A percentile compares a stretch with the other conserved stretches of the same genome.
These are phyloP conservation scores for Penicilliopsis zonata DNA, from an alignment of 495 filamentous ascomycete genomes.

Conservation along the genomic window DNA sequence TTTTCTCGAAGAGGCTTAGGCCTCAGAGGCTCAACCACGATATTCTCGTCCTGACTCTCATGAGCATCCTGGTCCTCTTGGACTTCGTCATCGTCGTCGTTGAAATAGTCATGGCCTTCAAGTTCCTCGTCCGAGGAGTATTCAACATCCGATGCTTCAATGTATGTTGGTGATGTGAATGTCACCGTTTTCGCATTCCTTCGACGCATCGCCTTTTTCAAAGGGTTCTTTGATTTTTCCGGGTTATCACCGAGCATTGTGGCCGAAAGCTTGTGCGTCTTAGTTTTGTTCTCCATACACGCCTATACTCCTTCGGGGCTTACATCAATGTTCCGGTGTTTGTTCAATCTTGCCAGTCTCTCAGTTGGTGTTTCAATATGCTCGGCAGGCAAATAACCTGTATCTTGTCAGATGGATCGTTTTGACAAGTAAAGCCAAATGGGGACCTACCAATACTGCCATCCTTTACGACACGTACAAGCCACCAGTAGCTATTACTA, in stretches of 20 bases:
- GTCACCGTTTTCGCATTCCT: conserved; percentile 82
- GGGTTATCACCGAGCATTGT: conserved; percentile 88
- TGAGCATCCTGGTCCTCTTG: conserved; percentile 25
- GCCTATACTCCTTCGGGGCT: conserved; percentile 18
- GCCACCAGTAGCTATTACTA: conserved; percentile 99
- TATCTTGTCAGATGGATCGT: conserved; percentile 8
- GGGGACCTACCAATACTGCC: conserved; percentile 74
- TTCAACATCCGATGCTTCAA: conserved; percentile 82
- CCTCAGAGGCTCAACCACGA: conserved; percentile 35
- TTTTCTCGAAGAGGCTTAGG: conserved; percentile 28
- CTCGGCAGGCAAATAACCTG: conserved; percentile 92
- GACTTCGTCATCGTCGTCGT: conserved; percentile 39
- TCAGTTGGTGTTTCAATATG: conserved; percentile 99
- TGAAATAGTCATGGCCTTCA: conserved; percentile 42
- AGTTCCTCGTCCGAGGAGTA: conserved; percentile 80
- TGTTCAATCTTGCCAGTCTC: conserved; percentile 84
- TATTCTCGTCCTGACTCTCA: conserved; percentile 25
- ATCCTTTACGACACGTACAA: conserved; percentile 93
- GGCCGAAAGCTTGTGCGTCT: conserved; percentile 58
- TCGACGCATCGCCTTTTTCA: conserved; percentile 82
- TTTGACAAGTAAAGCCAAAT: background rate
- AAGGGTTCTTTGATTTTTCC: conserved; percentile 77
- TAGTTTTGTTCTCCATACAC: conserved; percentile 4
- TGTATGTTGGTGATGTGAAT: conserved; percentile 76
- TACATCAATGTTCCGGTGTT: conserved; percentile 96